These are phyloP conservation scores for Cucumis melo DNA, from an alignment of 306 rosid species.

Conservation along the genomic window DNA sequence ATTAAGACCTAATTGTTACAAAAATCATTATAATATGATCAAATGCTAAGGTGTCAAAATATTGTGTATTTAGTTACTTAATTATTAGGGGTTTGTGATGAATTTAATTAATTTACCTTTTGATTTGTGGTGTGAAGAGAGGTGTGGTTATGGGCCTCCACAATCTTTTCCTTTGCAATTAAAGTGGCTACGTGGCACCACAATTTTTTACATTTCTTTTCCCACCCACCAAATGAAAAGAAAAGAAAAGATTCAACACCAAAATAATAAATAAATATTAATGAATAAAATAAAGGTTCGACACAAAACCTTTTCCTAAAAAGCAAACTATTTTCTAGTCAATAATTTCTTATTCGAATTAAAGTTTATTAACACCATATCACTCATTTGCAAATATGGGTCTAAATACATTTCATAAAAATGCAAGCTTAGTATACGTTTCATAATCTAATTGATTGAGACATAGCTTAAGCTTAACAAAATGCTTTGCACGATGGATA, in stretches of 20 bases:
- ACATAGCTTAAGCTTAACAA: too few relatives aligned
- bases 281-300: too few relatives aligned
- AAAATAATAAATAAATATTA: too few relatives aligned
- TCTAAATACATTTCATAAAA: background rate
- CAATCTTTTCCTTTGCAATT: background rate
- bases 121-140: background rate
- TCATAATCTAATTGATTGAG: too few relatives aligned
- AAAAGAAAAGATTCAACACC: background rate
- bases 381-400: background rate
- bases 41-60: background rate
- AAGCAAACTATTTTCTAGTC: background rate
- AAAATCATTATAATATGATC: background rate
- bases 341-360: background rate
- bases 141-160: background rate
- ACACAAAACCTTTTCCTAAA: too few relatives aligned
- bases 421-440: too few relatives aligned
- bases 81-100: background rate
- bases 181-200: background rate
- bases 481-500: too few relatives aligned
- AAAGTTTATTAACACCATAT: background rate
- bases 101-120: background rate
- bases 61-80: background rate
- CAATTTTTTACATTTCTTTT: background rate
- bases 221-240: conserved; percentile 1
- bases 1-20: background rate